Conservation (phyloP, 2,329 filamentous ascomycete genomes). For the Macrophomina pseudophaseolina region DNA sequence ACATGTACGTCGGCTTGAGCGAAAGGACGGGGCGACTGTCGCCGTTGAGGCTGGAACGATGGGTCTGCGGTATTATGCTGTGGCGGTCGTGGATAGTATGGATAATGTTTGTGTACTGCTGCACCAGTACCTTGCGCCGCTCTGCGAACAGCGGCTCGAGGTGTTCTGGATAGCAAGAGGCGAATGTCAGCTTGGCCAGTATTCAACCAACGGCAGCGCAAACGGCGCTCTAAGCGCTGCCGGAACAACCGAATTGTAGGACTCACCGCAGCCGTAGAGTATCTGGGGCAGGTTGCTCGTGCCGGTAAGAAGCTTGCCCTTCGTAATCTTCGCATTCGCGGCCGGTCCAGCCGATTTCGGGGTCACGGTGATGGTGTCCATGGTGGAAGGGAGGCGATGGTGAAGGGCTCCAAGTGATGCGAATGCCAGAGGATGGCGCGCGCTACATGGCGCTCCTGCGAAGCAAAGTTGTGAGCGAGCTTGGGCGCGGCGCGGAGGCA, state of each 20-base stretch:
- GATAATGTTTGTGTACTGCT: constrained; percentile 74
- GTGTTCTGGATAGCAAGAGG: constrained; percentile 62
- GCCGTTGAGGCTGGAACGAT: constrained; percentile 52
- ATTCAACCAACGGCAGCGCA: not conserved
- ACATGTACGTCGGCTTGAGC: constrained; percentile 63
- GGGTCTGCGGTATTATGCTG: constrained; percentile 69
- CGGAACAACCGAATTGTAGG: not conserved
- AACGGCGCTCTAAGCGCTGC: not conserved
- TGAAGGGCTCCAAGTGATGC: not conserved
- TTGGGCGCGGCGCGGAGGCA: not conserved
- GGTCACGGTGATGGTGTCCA: constrained; percentile 45
- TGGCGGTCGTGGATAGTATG: constrained; percentile 72
- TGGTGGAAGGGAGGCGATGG: constrained; percentile 7
- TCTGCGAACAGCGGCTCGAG: constrained; percentile 71
- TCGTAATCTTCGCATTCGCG: constrained; percentile 38
- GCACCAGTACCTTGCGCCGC: constrained; percentile 70
- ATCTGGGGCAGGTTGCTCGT: constrained; percentile 47
- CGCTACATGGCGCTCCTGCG: constrained; percentile 25
- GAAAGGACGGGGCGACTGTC: constrained; percentile 65
- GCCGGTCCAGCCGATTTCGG: constrained; percentile 42
- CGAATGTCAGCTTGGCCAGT: constrained; percentile 8
- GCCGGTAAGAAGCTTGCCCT: constrained; percentile 44
- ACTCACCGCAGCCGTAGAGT: constrained; percentile 49
- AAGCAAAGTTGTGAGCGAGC: not conserved
- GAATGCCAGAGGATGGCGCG: constrained; percentile 8